A percentile compares a stretch with the other conserved stretches of the same genome.
These are phyloP conservation scores for Rhizopogon vinicolor DNA, from an alignment of 768 basidiomycete species.

Conservation along the genomic window DNA sequence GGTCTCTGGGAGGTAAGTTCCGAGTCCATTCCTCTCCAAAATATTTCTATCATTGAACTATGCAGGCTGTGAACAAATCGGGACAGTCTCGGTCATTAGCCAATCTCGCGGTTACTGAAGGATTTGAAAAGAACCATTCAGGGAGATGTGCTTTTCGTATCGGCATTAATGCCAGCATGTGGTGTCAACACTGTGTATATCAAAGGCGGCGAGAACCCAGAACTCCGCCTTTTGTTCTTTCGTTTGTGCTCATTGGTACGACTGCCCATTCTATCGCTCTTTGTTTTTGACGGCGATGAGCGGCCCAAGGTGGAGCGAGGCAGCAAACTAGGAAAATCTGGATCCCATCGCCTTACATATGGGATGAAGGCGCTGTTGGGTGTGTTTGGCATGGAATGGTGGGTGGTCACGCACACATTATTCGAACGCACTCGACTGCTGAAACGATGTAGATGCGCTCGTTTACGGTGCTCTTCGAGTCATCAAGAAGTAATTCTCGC, in stretches of 20 bases:
- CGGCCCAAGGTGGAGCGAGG: slow-evolving; percentile 38
- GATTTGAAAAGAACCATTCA: slow-evolving; percentile 25
- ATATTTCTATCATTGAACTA: background rate
- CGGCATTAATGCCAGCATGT: slow-evolving; percentile 38
- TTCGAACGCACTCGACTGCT: background rate
- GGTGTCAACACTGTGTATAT: slow-evolving; percentile 25
- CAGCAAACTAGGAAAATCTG: slow-evolving; percentile 20
- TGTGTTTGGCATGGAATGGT: slow-evolving; percentile 18
- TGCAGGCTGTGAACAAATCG: slow-evolving; percentile 34
- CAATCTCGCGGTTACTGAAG: slow-evolving; percentile 25
- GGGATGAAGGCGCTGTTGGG: slow-evolving; percentile 17
- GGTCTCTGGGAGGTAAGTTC: slow-evolving; percentile 20
- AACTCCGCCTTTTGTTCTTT: slow-evolving; percentile 40
- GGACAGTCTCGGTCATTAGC: slow-evolving; percentile 33
- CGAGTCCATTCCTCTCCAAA: background rate
- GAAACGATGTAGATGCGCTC: slow-evolving; percentile 37
- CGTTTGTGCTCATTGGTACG: slow-evolving; percentile 31
- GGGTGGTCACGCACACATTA: slow-evolving; percentile 13
- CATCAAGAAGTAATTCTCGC: slow-evolving; percentile 33
- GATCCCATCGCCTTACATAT: slow-evolving; percentile 15
- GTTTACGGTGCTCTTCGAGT: slow-evolving; percentile 41
- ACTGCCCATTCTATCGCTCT: slow-evolving; percentile 37
- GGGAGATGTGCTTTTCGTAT: slow-evolving; percentile 33
- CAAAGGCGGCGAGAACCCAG: slow-evolving; percentile 32
- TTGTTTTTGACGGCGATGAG: slow-evolving; percentile 43